Base-by-base conservation (phyloP, 2,329 filamentous ascomycete species). In the Fusarium liriodendri region DNA sequence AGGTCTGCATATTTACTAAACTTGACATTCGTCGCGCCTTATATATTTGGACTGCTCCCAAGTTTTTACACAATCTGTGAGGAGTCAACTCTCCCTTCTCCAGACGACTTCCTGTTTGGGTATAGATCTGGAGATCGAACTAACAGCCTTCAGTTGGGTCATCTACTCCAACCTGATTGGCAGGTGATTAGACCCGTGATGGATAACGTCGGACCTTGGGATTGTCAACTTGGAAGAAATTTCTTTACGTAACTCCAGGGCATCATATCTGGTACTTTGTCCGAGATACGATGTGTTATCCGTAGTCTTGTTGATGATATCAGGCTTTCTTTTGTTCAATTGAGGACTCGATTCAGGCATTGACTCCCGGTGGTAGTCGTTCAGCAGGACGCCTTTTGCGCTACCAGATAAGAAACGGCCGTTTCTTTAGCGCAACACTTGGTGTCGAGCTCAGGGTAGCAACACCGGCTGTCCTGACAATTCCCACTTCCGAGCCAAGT, bases 401-500 rank as follows among this genome's bases (percentile, higher is more conserved):
- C 5, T 2, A 13, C 20, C n/a, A 42, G 20, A 6, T n/a, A 42
- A 7, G 11, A 16, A 7, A 25, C 2, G 42, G 22, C 22, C 2
- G 8, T 47, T 25, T 14, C 42, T 16, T 14, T 25, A 25, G 20
- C 20, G 7, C 8, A 25, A 47, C 3, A 47, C 6, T 45, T 22
- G 13, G 40, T 13, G 20, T 11, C 16, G n/a, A 5, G 11, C 50
- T 54, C 29, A 62, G 50, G 60, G 60, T 20, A 63, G 27, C 7
- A 63, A 59, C 9, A 67, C 65, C 3, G 60, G 65, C 16, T 62
- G 47, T 29, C 65, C 65, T 20, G 61, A 54, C 20, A 50, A 13
- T 33, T 67, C 65, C 65, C 65, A 67, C 1, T 35, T 37, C 33
- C 37, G 25, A 13, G 59, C 65, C 50, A 67, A 18, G n/a, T 18